Conservation (phyloP, 257 asterid genomes). For the Lycium ferocissimum region DNA sequence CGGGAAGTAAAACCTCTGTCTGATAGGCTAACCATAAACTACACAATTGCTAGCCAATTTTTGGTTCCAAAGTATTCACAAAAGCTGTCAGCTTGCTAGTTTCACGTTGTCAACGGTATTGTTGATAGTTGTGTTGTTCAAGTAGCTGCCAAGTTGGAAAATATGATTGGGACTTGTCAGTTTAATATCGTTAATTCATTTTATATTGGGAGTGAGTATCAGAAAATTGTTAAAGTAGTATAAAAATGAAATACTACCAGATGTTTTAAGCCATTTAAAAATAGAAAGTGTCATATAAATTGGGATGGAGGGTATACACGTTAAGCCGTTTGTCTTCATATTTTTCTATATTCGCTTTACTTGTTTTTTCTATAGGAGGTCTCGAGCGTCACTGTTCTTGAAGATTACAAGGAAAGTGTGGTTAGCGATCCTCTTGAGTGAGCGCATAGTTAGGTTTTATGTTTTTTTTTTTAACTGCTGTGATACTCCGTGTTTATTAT, state of each 20-base stretch:
- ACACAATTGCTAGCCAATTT: too few species aligned
- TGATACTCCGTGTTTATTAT: background rate
- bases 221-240: background rate
- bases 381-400: background rate
- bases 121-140: background rate
- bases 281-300: background rate
- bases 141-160: background rate
- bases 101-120: background rate
- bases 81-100: background rate
- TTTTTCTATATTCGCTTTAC: background rate
- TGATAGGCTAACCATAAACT: too few species aligned
- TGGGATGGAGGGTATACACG: background rate
- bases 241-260: background rate
- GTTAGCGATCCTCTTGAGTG: background rate
- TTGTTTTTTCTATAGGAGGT: constrained; percentile 8
- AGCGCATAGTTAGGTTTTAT: background rate
- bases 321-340: background rate
- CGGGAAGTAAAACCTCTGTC: too few species aligned
- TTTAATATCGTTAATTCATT: background rate
- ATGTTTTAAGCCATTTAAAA: background rate
- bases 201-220: too few species aligned
- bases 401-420: background rate
- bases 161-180: background rate
- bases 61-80: too few species aligned
- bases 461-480: background rate